Percentiles rank a stretch among this genome's conserved stretches.
Evolutionary conservation across 352 stramenopile species (phyloP).

Genomic region (Phytophthora capsici): DNA sequence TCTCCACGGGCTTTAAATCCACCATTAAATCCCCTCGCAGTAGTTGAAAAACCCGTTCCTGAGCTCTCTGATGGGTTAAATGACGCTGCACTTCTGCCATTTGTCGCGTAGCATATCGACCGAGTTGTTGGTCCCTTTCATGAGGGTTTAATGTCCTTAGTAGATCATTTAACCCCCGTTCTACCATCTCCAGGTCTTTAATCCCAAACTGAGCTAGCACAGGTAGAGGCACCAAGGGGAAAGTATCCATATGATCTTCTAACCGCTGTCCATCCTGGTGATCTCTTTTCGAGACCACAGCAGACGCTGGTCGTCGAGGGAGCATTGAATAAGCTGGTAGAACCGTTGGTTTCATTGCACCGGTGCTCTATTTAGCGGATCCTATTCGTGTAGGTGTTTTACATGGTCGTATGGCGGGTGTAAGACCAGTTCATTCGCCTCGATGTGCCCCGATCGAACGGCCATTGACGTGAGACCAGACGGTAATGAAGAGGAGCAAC

Average conservation of each 20-base stretch:
- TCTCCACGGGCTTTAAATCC: conserved; percentile 12
- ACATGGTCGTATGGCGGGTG: conserved; percentile 8
- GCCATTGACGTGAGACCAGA: conserved; percentile 21
- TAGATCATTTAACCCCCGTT: conserved; percentile 44
- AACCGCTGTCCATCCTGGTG: conserved; percentile 35
- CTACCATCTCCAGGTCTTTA: conserved; percentile 51
- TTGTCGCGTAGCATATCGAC: conserved; percentile 64
- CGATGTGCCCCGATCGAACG: not conserved
- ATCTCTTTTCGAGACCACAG: conserved; percentile 2
- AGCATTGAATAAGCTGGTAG: conserved; percentile 14
- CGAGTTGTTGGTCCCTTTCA: conserved; percentile 54
- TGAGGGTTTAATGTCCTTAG: conserved; percentile 42
- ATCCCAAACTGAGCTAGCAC: conserved; percentile 58
- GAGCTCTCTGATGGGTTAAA: conserved; percentile 54
- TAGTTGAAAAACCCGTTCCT: conserved; percentile 60
- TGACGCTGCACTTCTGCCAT: conserved; percentile 60
- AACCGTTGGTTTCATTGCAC: conserved; percentile 17
- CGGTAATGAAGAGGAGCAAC: conserved; percentile 24
- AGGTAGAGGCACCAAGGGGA: conserved; percentile 62
- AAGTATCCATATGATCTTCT: conserved; percentile 66
- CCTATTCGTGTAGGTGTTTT: conserved; percentile 5
- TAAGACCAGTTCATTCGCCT: not conserved
- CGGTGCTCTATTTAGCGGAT: not conserved
- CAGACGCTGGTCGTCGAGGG: conserved; percentile 16
- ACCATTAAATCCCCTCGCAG: conserved; percentile 33